phyloP scores from a whole-genome alignment of 768 basidiomycete genomes.

The Heimioporus sp. region DNA sequence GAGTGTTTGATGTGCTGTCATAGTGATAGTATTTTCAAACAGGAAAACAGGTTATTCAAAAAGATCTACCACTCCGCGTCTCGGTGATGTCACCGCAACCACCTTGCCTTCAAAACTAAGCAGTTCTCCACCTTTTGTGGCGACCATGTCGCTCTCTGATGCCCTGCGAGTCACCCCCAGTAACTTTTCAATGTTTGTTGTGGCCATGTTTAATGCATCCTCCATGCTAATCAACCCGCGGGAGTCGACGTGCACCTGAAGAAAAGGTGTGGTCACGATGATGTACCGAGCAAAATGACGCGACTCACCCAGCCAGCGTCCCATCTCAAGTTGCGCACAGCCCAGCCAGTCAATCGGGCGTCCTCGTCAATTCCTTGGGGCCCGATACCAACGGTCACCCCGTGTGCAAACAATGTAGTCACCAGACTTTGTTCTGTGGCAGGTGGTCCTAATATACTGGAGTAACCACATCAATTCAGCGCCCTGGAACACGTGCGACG shows the following conservation, averaged over 20 bases:
- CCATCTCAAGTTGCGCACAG: slow-evolving; percentile 86
- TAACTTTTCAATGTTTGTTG: slow-evolving; percentile 42
- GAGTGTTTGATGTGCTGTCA: no score
- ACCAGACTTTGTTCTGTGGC: slow-evolving; percentile 64
- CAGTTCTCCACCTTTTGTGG: slow-evolving; percentile 37
- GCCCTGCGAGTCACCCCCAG: slow-evolving; percentile 33
- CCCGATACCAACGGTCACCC: slow-evolving; percentile 66
- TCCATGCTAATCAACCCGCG: slow-evolving; percentile 39
- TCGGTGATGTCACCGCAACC: slow-evolving; percentile 39
- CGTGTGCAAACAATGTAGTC: slow-evolving; percentile 53
- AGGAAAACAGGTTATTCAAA: slow-evolving; percentile 22
- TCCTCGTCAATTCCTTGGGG: slow-evolving; percentile 41
- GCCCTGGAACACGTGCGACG: not conserved
- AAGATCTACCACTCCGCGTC: slow-evolving; percentile 35
- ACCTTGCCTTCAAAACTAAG: slow-evolving; percentile 46
- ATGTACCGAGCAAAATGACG: not conserved
- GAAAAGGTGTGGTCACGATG: not conserved
- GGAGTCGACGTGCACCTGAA: slow-evolving; percentile 34
- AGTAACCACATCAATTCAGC: not conserved
- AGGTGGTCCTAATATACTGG: slow-evolving; percentile 68
- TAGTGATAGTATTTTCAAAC: not conserved
- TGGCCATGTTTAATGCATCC: slow-evolving; percentile 40
- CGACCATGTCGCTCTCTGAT: slow-evolving; percentile 37
- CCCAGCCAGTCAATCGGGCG: slow-evolving; percentile 76
- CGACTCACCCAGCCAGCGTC: slow-evolving; percentile 89